Base-by-base conservation (phyloP, 169 alveolate genomes). In the Eimeria zaria region DNA sequence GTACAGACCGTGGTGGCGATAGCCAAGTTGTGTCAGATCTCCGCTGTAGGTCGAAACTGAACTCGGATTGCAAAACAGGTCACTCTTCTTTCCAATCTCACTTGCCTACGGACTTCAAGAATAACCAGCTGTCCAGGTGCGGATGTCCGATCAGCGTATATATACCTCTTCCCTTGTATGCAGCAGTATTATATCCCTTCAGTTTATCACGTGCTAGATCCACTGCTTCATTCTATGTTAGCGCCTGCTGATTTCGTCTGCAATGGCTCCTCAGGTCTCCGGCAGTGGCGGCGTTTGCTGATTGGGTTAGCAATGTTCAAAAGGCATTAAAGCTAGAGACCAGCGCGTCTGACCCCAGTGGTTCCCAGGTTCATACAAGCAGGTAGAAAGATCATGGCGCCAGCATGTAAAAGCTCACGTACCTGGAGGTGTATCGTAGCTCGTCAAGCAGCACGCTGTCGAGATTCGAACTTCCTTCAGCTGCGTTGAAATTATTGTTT, bases 251-350 rank as follows among this genome's bases (percentile, higher is more conserved):
- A 12, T 44, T 76, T 20, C 27, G 14, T 4, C 41, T 76, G 20
- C 30, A 24, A 24, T 48, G 69, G 69, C n/a, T 80, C 55, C 46
- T 48, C 91, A 83, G 91, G 76, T 48, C 91, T 39, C 76, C 91
- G 1, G n/a, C 91, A 4, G 91, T 83, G 33, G 91, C 91, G 18
- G 91, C 91, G 20, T 83, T 83, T 83, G 91, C 76, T 46, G 91
- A 83, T 18, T 83, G 91, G 91, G 91, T 83, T 33, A 55, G 74
- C 51, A 55, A 5, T 83, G 74, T 83, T 46, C 91, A 55, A 55
- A 83, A 55, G 55, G 73, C 91, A 36, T 51, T 83, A 58, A 55
- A 83, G 91, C 24, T 51, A 55, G 91, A 55, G n/a, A 30, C 58
- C 74, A 55, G 58, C 53, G 3, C 76, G 4, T 16, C 53, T 83